These are phyloP conservation scores for Septoria petroselini DNA, from an alignment of 2,329 filamentous ascomycete species.

Conservation along the genomic window DNA sequence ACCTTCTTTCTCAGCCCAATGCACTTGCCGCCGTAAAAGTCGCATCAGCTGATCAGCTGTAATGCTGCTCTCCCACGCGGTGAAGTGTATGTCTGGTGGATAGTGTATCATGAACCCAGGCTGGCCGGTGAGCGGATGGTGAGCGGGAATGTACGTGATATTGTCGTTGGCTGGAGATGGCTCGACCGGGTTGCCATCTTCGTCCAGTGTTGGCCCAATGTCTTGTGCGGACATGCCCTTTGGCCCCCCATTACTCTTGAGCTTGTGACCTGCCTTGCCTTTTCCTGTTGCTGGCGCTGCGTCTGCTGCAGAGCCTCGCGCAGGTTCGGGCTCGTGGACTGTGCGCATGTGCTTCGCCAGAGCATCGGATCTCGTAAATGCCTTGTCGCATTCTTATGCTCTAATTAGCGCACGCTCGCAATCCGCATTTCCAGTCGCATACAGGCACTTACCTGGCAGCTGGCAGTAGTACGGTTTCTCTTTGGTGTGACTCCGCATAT, in stretches of 20 bases:
- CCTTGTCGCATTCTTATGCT: conserved; percentile 81
- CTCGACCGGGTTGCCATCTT: conserved; percentile 34
- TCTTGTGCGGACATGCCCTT: conserved; percentile 30
- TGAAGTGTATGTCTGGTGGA: conserved; percentile 59
- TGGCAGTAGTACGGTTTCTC: conserved; percentile 99
- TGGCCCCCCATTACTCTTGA: conserved; percentile 33
- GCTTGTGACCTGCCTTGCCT: conserved; percentile 43
- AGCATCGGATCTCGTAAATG: conserved; percentile 92
- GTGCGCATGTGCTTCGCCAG: conserved; percentile 98
- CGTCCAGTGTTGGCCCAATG: conserved; percentile 30
- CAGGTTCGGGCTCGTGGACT: conserved; percentile 92
- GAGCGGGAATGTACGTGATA: conserved; percentile 56
- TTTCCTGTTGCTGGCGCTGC: conserved; percentile 58
- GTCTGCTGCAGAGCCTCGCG: conserved; percentile 65
- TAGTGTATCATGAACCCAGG: conserved; percentile 51
- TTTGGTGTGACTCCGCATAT: conserved; percentile 95
- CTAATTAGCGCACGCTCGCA: conserved; percentile 15
- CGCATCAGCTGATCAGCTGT: conserved; percentile 66
- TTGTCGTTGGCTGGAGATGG: conserved; percentile 51
- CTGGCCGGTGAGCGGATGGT: conserved; percentile 58
- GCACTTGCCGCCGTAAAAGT: conserved; percentile 60
- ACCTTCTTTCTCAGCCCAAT: conserved; percentile 68
- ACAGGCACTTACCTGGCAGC: conserved; percentile 67
- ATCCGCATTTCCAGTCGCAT: background rate
- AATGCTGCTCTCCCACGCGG: conserved; percentile 61